These are phyloP conservation scores for Colletotrichum cereale DNA, from an alignment of 2,329 filamentous ascomycete genomes.

Conservation along the genomic window DNA sequence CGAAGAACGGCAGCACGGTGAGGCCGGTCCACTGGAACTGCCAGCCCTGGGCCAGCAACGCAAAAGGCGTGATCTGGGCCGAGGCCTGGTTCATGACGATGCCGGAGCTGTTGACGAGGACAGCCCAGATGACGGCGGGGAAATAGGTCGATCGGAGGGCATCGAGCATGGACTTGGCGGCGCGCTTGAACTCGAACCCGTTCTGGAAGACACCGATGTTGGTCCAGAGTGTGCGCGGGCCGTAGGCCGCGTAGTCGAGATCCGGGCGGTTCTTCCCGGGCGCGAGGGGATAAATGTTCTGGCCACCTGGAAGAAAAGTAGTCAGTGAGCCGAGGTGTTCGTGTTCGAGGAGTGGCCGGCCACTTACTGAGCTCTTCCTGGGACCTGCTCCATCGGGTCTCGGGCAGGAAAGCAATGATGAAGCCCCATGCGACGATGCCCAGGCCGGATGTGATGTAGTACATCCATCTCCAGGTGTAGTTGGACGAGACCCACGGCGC, in stretches of 20 bases:
- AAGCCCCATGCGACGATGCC: slow-evolving; percentile 50
- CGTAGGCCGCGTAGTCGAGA: slow-evolving; percentile 46
- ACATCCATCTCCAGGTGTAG: slow-evolving; percentile 51
- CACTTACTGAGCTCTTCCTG: slow-evolving; percentile 46
- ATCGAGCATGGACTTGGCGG: slow-evolving; percentile 45
- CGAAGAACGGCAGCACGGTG: slow-evolving; percentile 44
- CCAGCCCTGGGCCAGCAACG: slow-evolving; percentile 44
- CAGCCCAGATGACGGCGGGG: slow-evolving; percentile 50
- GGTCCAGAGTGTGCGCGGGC: slow-evolving; percentile 46
- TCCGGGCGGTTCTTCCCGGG: slow-evolving; percentile 46
- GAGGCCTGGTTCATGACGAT: slow-evolving; percentile 48
- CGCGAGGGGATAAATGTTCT: slow-evolving; percentile 42
- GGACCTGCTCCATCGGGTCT: slow-evolving; percentile 51
- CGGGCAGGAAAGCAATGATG: slow-evolving; percentile 50
- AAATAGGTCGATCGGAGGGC: slow-evolving; percentile 50
- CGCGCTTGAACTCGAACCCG: slow-evolving; percentile 45
- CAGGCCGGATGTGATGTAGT: slow-evolving; percentile 49
- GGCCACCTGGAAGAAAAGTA: slow-evolving; percentile 12
- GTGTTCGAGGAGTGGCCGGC: accelerated
- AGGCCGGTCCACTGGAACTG: slow-evolving; percentile 48
- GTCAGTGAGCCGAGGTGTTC: background rate
- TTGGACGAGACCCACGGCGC: slow-evolving; percentile 49
- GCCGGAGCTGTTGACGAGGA: slow-evolving; percentile 48
- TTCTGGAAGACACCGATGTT: slow-evolving; percentile 50
- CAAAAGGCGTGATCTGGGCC: slow-evolving; percentile 42